A percentile compares a stretch with the other conserved stretches of the same genome.
Evolutionary conservation across 129 eudicot species (phyloP).

Genomic region (Tagetes erecta): DNA sequence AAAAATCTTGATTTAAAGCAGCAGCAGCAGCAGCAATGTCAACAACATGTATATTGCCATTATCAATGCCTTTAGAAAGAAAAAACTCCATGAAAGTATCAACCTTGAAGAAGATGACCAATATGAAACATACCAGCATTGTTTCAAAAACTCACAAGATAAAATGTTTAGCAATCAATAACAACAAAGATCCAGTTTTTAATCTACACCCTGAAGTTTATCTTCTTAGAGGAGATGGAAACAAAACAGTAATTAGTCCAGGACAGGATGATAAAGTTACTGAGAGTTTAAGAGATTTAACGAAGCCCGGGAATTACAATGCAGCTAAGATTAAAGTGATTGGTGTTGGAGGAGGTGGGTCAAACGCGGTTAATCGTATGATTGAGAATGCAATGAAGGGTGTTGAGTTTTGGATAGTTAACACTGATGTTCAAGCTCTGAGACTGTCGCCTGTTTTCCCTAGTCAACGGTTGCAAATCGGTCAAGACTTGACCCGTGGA

Average conservation of each 20-base stretch:
- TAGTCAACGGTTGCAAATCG: conserved; percentile 75
- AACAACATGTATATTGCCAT: conserved; percentile 45
- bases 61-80: conserved; percentile 47
- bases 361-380: conserved; percentile 98
- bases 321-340: conserved; percentile 93
- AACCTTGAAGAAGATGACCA: conserved; percentile 32
- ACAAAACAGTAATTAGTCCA: conserved; percentile 40
- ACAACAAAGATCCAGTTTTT: conserved; percentile 63
- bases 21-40: conserved; percentile 49
- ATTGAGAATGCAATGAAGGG: conserved; percentile 85
- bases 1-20: conserved; percentile 19
- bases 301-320: conserved; percentile 44
- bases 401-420: conserved; percentile 96
- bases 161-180: conserved; percentile 61
- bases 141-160: conserved; percentile 32
- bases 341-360: conserved; percentile 98
- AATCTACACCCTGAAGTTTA: conserved; percentile 65
- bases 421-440: conserved; percentile 93
- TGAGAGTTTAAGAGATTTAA: conserved; percentile 50
- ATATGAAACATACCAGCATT: conserved; percentile 39
- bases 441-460: conserved; percentile 79
- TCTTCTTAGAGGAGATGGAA: conserved; percentile 50
- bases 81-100: conserved; percentile 40
- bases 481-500: conserved; percentile 87
- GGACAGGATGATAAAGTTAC: conserved; percentile 54